Evolutionary conservation across 2,329 filamentous ascomycete genomes (phyloP).

Genomic region (Elsinoe ampelina): DNA sequence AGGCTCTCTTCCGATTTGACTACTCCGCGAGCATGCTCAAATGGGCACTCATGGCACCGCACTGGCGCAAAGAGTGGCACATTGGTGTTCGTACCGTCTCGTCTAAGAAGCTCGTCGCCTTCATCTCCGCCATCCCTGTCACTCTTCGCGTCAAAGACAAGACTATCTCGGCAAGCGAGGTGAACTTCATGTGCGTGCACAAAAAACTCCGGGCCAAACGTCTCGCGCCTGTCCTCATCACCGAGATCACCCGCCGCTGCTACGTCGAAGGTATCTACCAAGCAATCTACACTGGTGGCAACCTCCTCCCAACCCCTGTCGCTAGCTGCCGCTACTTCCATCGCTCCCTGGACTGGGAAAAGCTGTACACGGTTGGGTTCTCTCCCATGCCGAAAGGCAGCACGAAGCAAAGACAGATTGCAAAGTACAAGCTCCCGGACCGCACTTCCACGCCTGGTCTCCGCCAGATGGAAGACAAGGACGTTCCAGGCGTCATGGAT

Average conservation of each 20-base stretch:
- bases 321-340: constrained; percentile 95
- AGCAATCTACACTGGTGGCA: constrained; percentile 89
- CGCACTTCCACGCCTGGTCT: constrained; percentile 62
- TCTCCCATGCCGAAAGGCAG: constrained; percentile 75
- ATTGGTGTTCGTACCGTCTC: constrained; percentile 79
- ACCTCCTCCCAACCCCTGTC: constrained; percentile 82
- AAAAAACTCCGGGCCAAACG: constrained; percentile 94
- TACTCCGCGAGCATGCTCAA: constrained; percentile 83
- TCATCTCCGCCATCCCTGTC: constrained; percentile 89
- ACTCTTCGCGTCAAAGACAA: constrained; percentile 70
- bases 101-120: constrained; percentile 82
- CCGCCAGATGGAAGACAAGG: constrained; percentile 68
- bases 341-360: constrained; percentile 87
- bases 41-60: constrained; percentile 91
- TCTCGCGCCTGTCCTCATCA: constrained; percentile 87
- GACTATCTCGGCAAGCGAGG: constrained; percentile 70
- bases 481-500: constrained; percentile 64
- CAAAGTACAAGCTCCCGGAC: constrained; percentile 75
- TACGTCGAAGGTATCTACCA: constrained; percentile 83
- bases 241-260: constrained; percentile 89
- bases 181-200: constrained; percentile 97
- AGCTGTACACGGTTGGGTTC: constrained; percentile 90
- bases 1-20: constrained; percentile 95
- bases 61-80: constrained; percentile 91
- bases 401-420: constrained; percentile 75